phyloP scores from a whole-genome alignment of 139 green algal genomes.

The Micromonas commoda region DNA sequence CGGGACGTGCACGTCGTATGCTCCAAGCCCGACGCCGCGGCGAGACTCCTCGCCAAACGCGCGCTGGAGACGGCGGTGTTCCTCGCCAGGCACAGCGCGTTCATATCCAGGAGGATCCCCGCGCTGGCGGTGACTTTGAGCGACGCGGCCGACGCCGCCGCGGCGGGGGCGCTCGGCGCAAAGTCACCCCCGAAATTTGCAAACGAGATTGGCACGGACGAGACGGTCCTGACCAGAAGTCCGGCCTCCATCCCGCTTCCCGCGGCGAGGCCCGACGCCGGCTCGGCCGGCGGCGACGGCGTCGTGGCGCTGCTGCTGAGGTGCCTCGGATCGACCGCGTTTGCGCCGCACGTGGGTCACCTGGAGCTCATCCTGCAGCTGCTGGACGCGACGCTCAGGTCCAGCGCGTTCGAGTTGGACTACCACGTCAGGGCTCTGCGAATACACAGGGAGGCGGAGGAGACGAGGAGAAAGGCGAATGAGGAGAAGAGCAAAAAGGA shows the following conservation, averaged over 20 bases:
- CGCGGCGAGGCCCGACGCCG: too few species aligned
- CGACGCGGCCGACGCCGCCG: slow-evolving; percentile 8
- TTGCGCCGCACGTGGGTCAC: slow-evolving; percentile 42
- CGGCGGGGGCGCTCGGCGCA: slow-evolving; percentile 33
- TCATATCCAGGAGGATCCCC: slow-evolving; percentile 52
- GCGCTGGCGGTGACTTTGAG: slow-evolving; percentile 39
- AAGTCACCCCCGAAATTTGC: too few species aligned
- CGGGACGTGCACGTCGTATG: slow-evolving; percentile 39
- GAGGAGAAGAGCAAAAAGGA: slow-evolving; percentile 25
- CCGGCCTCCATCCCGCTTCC: too few species aligned
- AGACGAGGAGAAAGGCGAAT: slow-evolving; percentile 24
- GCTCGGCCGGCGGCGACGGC: background rate
- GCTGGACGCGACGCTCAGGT: slow-evolving; percentile 16
- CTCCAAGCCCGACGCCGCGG: slow-evolving; percentile 23
- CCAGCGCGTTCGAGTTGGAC: background rate
- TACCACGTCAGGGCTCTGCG: background rate
- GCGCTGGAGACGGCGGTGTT: slow-evolving; percentile 64
- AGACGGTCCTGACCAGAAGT: too few species aligned
- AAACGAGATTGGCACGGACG: too few species aligned
- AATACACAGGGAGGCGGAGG: background rate
- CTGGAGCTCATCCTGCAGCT: slow-evolving; percentile 58
- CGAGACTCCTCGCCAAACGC: slow-evolving; percentile 44
- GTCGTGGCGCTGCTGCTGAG: slow-evolving; percentile 66
- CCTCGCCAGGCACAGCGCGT: slow-evolving; percentile 47
- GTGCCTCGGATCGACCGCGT: slow-evolving; percentile 49